Base-by-base conservation (phyloP, 345 rosid genomes). In the Aquilaria yunnanensis region DNA sequence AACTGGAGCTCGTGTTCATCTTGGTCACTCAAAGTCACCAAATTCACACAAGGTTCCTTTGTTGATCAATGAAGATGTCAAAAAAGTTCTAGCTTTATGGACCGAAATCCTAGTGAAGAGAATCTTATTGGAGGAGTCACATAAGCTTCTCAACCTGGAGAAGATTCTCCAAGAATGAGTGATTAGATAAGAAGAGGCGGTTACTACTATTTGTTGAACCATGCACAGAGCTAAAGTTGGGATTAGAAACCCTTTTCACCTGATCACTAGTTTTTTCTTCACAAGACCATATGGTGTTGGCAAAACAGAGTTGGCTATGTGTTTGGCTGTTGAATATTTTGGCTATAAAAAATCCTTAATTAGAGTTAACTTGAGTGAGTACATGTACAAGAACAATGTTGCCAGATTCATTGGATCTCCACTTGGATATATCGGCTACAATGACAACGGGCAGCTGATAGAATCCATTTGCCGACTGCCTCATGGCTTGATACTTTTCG, bases 311-410 rank as follows among this genome's bases (percentile, higher is more conserved):
- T 77, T 81, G 3, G 85, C 90, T 6, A 82, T 84, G 54, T 65
- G 88, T n/a, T 67, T 84, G 41, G 88, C 90, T 0, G 72, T 75
- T 2, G 75, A 79, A 8, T 84, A 82, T 76, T 87, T 80, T 50
- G 85, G 88, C 12, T 81, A 82, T 6, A 81, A 84, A 61, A 85
- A 82, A 68, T 83, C 94, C 12, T 78, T 87, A 81, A 69, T 84
- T 49, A 80, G 86, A 29, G 61, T 87, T 11, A 90, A 84, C 64
- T 84, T 87, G 88, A 82, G 93, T 51, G 93, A 86, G 72, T 84
- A 74, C 62, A 82, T 82, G 89, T 89, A 86, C 68, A 75, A 81
- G 54, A 87, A 87, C 73, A 70, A 85, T 0, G 90, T 84, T 32
- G 84, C 94, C 0, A 84, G 72, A 72, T 82, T 80, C 49, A 68